phyloP scores from a whole-genome alignment of 202 grass and related monocot genomes.

The Hordeum pubiflorum region DNA sequence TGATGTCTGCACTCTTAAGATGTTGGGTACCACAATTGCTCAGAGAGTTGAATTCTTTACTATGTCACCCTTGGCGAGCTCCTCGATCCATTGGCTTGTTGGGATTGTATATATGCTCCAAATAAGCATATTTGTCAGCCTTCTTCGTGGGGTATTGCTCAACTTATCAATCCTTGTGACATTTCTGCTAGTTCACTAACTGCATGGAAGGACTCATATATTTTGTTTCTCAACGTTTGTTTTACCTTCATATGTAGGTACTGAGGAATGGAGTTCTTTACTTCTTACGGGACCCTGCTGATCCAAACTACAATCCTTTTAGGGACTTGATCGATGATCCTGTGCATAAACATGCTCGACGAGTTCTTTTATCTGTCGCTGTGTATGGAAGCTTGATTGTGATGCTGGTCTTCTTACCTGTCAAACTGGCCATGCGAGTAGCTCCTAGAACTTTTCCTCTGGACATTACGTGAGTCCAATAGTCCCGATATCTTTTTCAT shows the following conservation, averaged over 20 bases:
- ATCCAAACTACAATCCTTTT: constrained; percentile 99
- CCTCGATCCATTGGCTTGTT: constrained; percentile 91
- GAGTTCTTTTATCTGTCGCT: constrained; percentile 88
- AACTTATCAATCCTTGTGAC: not conserved
- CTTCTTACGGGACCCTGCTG: constrained; percentile 90
- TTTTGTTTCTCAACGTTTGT: constrained; percentile 8
- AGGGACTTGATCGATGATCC: constrained; percentile 95
- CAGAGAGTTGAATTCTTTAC: constrained; percentile 95
- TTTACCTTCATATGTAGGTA: constrained; percentile 40
- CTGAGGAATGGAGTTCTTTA: constrained; percentile 91
- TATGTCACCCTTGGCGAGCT: constrained; percentile 79
- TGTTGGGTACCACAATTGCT: constrained; percentile 77
- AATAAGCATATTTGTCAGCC: constrained; percentile 96
- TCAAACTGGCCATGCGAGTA: constrained; percentile 85
- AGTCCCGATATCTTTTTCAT: not conserved
- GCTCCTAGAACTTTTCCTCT: constrained; percentile 79
- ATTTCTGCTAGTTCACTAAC: not conserved
- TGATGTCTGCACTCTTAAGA: constrained; percentile 96
- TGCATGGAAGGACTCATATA: not conserved
- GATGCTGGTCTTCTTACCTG: constrained; percentile 96
- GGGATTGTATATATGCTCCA: constrained; percentile 99
- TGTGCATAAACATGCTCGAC: constrained; percentile 85
- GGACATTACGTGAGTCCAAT: constrained; percentile 64
- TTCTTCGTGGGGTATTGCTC: constrained; percentile 90
- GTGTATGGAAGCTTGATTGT: constrained; percentile 99